Evolutionary conservation across 176 grass and related monocot species (phyloP), one percentile per base, ranked within the genome.

Genomic region (Carex kokanica): DNA sequence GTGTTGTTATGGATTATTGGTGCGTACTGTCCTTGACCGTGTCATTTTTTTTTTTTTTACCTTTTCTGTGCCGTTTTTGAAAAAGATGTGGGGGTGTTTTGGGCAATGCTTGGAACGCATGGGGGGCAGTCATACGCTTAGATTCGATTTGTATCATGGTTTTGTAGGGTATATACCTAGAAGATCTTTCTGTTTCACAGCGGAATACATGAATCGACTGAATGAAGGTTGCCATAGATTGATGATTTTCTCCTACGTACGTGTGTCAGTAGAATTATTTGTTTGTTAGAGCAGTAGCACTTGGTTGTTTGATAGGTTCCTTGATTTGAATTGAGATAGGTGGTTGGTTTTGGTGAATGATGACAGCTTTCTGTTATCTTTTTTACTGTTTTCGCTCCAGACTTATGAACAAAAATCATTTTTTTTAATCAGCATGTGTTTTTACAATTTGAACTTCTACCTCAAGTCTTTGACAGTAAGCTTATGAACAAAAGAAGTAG

Each of bases 61-160:
- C 55, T 57, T n/a, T 59, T 61, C 6, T 61, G 59, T 61, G 17
- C 23, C 59, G 3, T 24, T 23, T 47, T 78, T 78, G 73, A 78
- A 56, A 78, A 78, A 56, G 24, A 78, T 56, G 15, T 56, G 14
- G n/a, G 73, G 32, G 51, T 5, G 17, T 32, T 36, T 56, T 56
- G 51, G 25, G 73, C 51, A 78, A 55, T 78, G 51, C 34, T 45
- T 78, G 25, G 49, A 56, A 31, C 55, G 73, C 49, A 77, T 55
- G 73, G 23, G 49, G 73, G 7, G 32, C 4, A 31, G 24, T 78
- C 5, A 31, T 14, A 31, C 51, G 73, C 24, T 13, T 78, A 78
- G 15, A 56, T 78, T 78, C 51, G 4, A 56, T 78, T 78, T 56
- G 55, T 78, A 55, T 78, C 72, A 78, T 56, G 47, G 15, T 32